These are phyloP conservation scores for Ambispora gerdemannii DNA, from an alignment of 192 early-diverging fungal species.

Conservation along the genomic window DNA sequence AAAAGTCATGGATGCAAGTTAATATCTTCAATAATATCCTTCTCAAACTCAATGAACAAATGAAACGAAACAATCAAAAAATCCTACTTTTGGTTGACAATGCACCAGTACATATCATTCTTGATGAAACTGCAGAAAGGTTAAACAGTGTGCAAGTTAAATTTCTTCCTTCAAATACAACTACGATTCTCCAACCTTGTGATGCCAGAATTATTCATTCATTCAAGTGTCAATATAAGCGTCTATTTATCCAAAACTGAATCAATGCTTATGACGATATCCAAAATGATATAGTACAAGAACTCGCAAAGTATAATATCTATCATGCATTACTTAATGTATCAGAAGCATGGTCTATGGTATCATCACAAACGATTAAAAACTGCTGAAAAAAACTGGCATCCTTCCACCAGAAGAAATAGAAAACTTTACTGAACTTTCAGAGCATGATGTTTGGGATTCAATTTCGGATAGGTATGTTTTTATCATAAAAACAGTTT, in stretches of 20 bases:
- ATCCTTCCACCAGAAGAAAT: no score
- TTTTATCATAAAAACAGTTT: no score
- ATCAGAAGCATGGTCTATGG: no score
- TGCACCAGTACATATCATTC: conserved; percentile 4
- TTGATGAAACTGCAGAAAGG: conserved; percentile 10
- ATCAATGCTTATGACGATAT: conserved; percentile 11
- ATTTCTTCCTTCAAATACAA: conserved; percentile 19
- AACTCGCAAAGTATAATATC: neutral
- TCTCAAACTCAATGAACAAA: conserved; percentile 5
- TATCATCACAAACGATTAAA: no score
- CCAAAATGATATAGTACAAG: neutral
- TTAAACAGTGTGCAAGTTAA: conserved; percentile 13
- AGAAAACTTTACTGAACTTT: no score
- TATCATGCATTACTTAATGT: neutral
- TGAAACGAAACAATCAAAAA: conserved; percentile 12
- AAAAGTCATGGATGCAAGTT: no score
- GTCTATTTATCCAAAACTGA: conserved; percentile 12
- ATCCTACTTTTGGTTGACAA: conserved; percentile 15
- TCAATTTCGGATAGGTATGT: no score
- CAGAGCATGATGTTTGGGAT: no score
- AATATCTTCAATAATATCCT: conserved; percentile 5
- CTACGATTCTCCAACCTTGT: conserved; percentile 5
- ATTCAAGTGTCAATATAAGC: conserved; percentile 12
- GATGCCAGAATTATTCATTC: conserved; percentile 3
- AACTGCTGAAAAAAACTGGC: no score